Conservation (phyloP, 441 rosid genomes). For the Cnidoscolus chayamansa region DNA sequence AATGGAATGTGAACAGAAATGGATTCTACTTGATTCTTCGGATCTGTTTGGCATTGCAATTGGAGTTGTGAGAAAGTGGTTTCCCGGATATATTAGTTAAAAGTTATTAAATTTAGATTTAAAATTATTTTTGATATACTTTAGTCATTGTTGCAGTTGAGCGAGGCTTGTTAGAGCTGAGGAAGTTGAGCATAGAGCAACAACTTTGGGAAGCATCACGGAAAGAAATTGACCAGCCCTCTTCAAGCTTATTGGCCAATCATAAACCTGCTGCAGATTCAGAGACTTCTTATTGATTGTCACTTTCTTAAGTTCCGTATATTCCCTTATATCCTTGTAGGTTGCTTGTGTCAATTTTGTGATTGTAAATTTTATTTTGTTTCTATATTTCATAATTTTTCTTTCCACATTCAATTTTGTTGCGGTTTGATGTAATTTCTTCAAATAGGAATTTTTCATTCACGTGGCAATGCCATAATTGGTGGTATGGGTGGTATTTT, state of each 20-base stretch:
- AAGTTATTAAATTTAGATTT: too few relatives aligned
- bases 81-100: too few relatives aligned
- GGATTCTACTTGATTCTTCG: not conserved
- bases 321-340: constrained; percentile 6
- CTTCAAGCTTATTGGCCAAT: constrained; percentile 26
- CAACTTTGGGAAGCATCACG: constrained; percentile 97
- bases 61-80: too few relatives aligned
- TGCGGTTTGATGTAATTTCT: not conserved
- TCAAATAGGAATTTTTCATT: constrained; percentile 1
- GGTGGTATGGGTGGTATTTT: not conserved
- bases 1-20: too few relatives aligned
- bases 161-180: constrained; percentile 75
- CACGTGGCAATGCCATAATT: not conserved
- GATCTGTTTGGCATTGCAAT: too few relatives aligned
- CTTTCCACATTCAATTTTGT: constrained; percentile 5
- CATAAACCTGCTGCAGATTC: constrained; percentile 37
- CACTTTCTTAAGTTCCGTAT: not conserved
- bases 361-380: constrained; percentile 7
- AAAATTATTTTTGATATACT: too few relatives aligned
- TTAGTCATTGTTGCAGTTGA: constrained; percentile 50
- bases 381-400: not conserved
- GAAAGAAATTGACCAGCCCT: constrained; percentile 54
- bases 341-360: constrained; percentile 12
- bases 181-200: constrained; percentile 86
- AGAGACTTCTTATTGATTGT: constrained; percentile 24